phyloP scores from a whole-genome alignment of 768 basidiomycete species.

The Mrakia gelida region DNA sequence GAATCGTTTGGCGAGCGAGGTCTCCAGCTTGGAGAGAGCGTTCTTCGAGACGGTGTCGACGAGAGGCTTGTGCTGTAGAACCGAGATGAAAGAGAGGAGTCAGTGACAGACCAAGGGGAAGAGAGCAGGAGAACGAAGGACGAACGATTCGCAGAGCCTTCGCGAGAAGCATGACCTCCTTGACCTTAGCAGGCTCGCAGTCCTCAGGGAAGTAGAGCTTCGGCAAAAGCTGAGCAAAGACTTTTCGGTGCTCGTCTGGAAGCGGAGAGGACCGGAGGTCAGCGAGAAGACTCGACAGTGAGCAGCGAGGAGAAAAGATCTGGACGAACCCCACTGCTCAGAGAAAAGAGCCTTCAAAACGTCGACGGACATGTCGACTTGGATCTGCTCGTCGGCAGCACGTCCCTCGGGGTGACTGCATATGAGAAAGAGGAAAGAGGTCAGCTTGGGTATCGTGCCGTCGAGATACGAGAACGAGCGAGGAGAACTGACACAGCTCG shows the following conservation, averaged over 20 bases:
- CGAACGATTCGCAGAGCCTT: slow-evolving; percentile 44
- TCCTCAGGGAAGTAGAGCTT: slow-evolving; percentile 67
- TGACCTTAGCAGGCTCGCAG: slow-evolving; percentile 64
- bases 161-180: slow-evolving; percentile 37
- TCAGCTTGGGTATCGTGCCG: neutral
- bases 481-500: slow-evolving; percentile 54
- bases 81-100: slow-evolving; percentile 15
- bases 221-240: slow-evolving; percentile 59
- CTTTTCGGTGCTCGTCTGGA: slow-evolving; percentile 61
- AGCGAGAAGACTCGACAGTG: neutral
- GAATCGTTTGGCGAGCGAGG: slow-evolving; percentile 63
- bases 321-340: slow-evolving; percentile 35
- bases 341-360: slow-evolving; percentile 55
- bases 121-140: slow-evolving; percentile 6
- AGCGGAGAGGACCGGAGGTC: neutral
- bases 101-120: too few relatives aligned
- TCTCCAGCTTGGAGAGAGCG: slow-evolving; percentile 67
- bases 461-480: too few relatives aligned
- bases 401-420: slow-evolving; percentile 50
- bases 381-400: slow-evolving; percentile 46
- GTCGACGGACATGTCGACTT: slow-evolving; percentile 59
- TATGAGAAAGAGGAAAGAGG: neutral
- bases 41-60: slow-evolving; percentile 61
- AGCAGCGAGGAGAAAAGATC: neutral
- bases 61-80: slow-evolving; percentile 56